Percentiles rank a stretch among this genome's conserved stretches.
Conservation (phyloP, 805 yeast genomes). For the Kodamaea jinghongensis region DNA sequence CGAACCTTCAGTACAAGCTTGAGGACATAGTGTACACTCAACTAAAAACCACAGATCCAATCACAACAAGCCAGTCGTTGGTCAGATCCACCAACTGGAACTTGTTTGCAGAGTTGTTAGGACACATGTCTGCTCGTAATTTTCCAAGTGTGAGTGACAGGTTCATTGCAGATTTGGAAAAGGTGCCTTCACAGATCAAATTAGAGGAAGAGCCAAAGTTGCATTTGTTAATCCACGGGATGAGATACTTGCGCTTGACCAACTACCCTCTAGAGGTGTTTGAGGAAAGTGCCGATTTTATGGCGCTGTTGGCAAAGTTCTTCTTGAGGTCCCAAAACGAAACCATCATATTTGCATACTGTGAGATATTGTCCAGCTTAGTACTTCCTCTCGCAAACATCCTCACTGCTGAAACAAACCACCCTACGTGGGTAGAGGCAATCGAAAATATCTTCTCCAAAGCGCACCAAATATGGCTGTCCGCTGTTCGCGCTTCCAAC, state of each 20-base stretch:
- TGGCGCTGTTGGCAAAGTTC: conserved; percentile 82
- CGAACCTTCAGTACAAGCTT: conserved; percentile 73
- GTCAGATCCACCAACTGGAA: conserved; percentile 94
- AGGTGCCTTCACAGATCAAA: conserved; percentile 49
- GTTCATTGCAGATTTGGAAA: conserved; percentile 89
- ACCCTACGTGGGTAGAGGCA: conserved; percentile 92
- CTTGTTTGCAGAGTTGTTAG: conserved; percentile 81
- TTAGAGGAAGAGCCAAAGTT: conserved; percentile 52
- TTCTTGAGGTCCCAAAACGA: conserved; percentile 64
- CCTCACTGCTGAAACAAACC: conserved; percentile 91
- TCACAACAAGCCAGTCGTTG: conserved; percentile 54
- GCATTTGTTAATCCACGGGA: conserved; percentile 81
- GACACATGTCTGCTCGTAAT: conserved; percentile 83
- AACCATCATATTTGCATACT: conserved; percentile 70
- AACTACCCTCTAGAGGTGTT: conserved; percentile 85
- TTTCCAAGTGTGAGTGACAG: conserved; percentile 89
- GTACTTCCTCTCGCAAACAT: conserved; percentile 80
- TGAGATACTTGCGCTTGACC: conserved; percentile 77
- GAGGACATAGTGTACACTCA: conserved; percentile 95
- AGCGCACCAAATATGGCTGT: conserved; percentile 44
- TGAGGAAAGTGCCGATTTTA: conserved; percentile 91
- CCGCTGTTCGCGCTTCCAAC: conserved; percentile 23
- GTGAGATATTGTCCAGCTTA: conserved; percentile 75
- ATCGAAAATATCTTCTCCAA: conserved; percentile 58
- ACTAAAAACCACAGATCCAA: conserved; percentile 82